These are phyloP conservation scores for Infundibulicybe gibba DNA, from an alignment of 768 basidiomycete species.

Conservation along the genomic window DNA sequence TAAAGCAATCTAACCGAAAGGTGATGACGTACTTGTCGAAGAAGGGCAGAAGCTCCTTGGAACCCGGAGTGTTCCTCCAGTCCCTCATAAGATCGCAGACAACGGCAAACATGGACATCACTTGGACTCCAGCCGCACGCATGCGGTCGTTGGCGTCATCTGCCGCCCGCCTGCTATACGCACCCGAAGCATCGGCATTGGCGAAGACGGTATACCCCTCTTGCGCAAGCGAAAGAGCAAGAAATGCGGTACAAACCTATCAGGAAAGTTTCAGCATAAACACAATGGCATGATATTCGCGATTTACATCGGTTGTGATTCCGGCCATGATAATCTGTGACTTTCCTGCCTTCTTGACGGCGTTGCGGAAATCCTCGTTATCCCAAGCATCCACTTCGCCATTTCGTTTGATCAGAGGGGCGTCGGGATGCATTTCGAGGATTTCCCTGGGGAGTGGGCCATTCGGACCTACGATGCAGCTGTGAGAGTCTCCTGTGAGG, in stretches of 20 bases:
- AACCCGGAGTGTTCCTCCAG: constrained; percentile 46
- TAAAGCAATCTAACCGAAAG: neutral
- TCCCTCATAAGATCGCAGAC: constrained; percentile 45
- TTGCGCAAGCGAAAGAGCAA: constrained; percentile 39
- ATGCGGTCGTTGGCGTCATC: constrained; percentile 44
- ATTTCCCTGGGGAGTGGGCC: constrained; percentile 45
- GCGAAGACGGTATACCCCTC: constrained; percentile 47
- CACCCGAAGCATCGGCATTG: constrained; percentile 44
- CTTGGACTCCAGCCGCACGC: constrained; percentile 42
- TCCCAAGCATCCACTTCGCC: constrained; percentile 54
- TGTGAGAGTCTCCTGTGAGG: too few species aligned
- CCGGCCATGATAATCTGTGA: constrained; percentile 49
- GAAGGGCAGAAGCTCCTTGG: constrained; percentile 36
- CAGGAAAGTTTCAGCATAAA: neutral
- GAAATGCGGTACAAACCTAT: constrained; percentile 46
- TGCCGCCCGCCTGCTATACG: constrained; percentile 33
- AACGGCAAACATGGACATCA: constrained; percentile 41
- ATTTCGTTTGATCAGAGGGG: constrained; percentile 39
- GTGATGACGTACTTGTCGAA: constrained; percentile 37
- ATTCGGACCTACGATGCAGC: constrained; percentile 34
- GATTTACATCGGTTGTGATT: constrained; percentile 43
- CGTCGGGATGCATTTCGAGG: constrained; percentile 38
- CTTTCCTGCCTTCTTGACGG: constrained; percentile 44
- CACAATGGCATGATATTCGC: too few species aligned
- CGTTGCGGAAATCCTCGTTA: constrained; percentile 40